Percentiles rank a stretch among this genome's conserved stretches.
Conservation (phyloP, 768 basidiomycete species). For the Leccinellum albellum region DNA sequence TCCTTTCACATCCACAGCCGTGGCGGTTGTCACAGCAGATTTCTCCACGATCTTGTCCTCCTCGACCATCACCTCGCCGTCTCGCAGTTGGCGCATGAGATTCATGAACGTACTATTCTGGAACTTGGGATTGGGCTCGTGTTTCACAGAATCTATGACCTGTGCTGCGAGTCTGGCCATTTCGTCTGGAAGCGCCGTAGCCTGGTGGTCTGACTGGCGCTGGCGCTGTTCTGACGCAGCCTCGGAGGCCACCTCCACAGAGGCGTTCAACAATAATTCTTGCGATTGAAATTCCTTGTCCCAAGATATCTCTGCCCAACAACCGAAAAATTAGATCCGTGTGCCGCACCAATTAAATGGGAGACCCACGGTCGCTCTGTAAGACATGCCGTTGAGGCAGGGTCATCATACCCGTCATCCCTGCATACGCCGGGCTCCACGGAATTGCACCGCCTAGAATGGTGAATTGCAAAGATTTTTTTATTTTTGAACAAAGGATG, state of each 20-base stretch:
- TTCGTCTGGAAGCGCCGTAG: slow-evolving; percentile 46
- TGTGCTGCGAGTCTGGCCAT: slow-evolving; percentile 78
- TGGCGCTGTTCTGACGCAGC: slow-evolving; percentile 10
- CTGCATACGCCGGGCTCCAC: slow-evolving; percentile 38
- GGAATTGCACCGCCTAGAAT: slow-evolving; percentile 34
- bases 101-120: slow-evolving; percentile 79
- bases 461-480: neutral
- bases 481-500: neutral
- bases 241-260: slow-evolving; percentile 8
- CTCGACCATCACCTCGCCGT: slow-evolving; percentile 72
- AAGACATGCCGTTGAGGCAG: slow-evolving; percentile 22
- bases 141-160: slow-evolving; percentile 69
- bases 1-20: slow-evolving; percentile 53
- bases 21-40: slow-evolving; percentile 20
- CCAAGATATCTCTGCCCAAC: slow-evolving; percentile 39
- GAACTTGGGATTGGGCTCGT: slow-evolving; percentile 82
- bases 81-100: slow-evolving; percentile 81
- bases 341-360: neutral
- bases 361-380: slow-evolving; percentile 43
- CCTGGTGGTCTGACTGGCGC: slow-evolving; percentile 19
- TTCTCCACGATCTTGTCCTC: slow-evolving; percentile 73
- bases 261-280: slow-evolving; percentile 38
- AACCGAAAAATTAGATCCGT: neutral
- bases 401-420: slow-evolving; percentile 22
- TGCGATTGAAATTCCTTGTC: slow-evolving; percentile 63